phyloP scores from a whole-genome alignment of 352 stramenopile genomes.

The Blastocystis sp. region DNA sequence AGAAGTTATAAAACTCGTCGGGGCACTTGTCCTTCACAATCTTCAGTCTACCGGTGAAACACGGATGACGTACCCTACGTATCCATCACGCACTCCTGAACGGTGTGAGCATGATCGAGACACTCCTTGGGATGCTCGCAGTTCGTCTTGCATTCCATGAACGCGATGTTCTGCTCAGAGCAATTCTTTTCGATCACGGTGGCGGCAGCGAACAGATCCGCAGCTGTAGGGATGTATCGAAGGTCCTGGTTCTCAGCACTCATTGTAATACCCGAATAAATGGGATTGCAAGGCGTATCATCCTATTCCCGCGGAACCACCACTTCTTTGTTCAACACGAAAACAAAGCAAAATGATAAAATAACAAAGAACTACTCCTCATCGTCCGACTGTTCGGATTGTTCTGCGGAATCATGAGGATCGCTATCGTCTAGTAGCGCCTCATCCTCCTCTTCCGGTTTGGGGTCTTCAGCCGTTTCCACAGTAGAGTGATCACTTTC shows the following conservation, averaged over 20 bases:
- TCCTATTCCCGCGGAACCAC: too few species aligned
- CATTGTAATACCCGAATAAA: too few species aligned
- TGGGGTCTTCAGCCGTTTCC: too few species aligned
- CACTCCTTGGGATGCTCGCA: slow-evolving; percentile 53
- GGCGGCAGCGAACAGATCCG: slow-evolving; percentile 31
- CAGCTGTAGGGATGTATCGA: slow-evolving; percentile 10
- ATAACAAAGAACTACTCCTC: too few species aligned
- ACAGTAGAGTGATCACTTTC: too few species aligned
- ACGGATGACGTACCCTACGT: neutral
- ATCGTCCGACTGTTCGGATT: too few species aligned
- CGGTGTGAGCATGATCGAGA: slow-evolving; percentile 10
- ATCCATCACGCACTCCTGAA: slow-evolving; percentile 53
- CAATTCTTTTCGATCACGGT: slow-evolving; percentile 45
- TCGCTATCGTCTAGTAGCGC: too few species aligned
- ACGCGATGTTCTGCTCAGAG: slow-evolving; percentile 52
- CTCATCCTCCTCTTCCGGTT: too few species aligned
- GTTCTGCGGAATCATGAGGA: too few species aligned
- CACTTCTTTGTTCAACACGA: too few species aligned
- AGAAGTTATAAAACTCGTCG: slow-evolving; percentile 32
- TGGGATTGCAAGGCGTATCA: too few species aligned
- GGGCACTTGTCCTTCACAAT: slow-evolving; percentile 44
- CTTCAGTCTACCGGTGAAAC: neutral
- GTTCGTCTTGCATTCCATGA: slow-evolving; percentile 56
- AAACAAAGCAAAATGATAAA: too few species aligned
- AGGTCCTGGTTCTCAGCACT: neutral